These are phyloP conservation scores for Solanum microdontum DNA, from an alignment of 257 asterid species.

Conservation along the genomic window DNA sequence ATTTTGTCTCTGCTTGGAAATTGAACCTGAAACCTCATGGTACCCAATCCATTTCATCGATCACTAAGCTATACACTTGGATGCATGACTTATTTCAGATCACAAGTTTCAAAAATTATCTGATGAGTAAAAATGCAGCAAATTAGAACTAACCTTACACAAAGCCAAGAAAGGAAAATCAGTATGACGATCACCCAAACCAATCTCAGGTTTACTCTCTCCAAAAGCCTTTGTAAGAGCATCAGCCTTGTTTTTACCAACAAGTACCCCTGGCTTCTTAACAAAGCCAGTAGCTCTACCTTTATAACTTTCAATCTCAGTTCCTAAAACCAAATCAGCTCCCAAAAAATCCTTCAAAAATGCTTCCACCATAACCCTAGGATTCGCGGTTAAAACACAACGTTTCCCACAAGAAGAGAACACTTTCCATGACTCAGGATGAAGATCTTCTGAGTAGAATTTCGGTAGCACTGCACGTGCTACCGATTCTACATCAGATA, in stretches of 20 bases:
- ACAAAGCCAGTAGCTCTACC: slow-evolving; percentile 59
- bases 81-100: background rate
- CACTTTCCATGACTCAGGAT: slow-evolving; percentile 49
- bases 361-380: slow-evolving; percentile 55
- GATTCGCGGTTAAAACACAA: slow-evolving; percentile 51
- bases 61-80: background rate
- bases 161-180: slow-evolving; percentile 43
- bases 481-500: slow-evolving; percentile 35
- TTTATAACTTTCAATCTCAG: slow-evolving; percentile 30
- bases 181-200: slow-evolving; percentile 44
- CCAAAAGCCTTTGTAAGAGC: slow-evolving; percentile 36
- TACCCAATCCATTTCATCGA: accelerated
- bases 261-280: slow-evolving; percentile 33
- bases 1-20: background rate
- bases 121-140: background rate
- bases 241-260: slow-evolving; percentile 35
- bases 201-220: slow-evolving; percentile 41
- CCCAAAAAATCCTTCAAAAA: slow-evolving; percentile 48
- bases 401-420: slow-evolving; percentile 49
- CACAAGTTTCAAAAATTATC: background rate
- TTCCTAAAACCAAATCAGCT: slow-evolving; percentile 50
- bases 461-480: slow-evolving; percentile 49
- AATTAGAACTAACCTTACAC: slow-evolving; percentile 30
- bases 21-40: background rate
- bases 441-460: slow-evolving; percentile 38